Conservation (phyloP, 495 filamentous ascomycete genomes). For the Hypoxylon fragiforme region DNA sequence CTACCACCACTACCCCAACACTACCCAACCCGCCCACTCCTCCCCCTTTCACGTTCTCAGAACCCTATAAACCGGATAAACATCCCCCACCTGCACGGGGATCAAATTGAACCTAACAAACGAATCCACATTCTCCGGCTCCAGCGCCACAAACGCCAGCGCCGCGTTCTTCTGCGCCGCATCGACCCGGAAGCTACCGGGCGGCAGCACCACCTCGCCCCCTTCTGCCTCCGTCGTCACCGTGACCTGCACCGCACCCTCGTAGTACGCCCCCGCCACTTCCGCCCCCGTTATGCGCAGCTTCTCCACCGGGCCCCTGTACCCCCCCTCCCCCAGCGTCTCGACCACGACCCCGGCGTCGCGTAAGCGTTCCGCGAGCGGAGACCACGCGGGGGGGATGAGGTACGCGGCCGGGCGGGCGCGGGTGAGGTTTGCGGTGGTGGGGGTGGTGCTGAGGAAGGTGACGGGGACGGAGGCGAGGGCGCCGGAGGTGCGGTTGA, state of each 20-base stretch:
- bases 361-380: constrained; percentile 32
- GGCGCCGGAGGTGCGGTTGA: constrained; percentile 25
- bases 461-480: constrained; percentile 32
- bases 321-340: constrained; percentile 25
- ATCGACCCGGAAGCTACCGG: constrained; percentile 31
- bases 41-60: too few species aligned
- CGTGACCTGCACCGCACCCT: constrained; percentile 39
- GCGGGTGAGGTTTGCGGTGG: constrained; percentile 37
- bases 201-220: constrained; percentile 28
- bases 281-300: constrained; percentile 29
- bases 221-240: constrained; percentile 28
- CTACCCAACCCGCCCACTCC: too few species aligned
- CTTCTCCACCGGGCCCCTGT: constrained; percentile 34
- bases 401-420: constrained; percentile 38
- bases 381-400: constrained; percentile 38
- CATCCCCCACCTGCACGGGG: constrained; percentile 35
- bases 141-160: constrained; percentile 35
- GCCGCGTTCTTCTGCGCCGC: constrained; percentile 37
- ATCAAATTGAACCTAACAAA: constrained; percentile 40
- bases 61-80: constrained; percentile 41
- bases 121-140: constrained; percentile 43
- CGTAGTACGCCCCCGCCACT: constrained; percentile 34
- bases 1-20: too few species aligned
- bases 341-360: constrained; percentile 36
- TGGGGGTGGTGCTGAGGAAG: constrained; percentile 40